Base-by-base conservation (phyloP, 73 alveolate genomes). In the Durusdinium trenchii region DNA sequence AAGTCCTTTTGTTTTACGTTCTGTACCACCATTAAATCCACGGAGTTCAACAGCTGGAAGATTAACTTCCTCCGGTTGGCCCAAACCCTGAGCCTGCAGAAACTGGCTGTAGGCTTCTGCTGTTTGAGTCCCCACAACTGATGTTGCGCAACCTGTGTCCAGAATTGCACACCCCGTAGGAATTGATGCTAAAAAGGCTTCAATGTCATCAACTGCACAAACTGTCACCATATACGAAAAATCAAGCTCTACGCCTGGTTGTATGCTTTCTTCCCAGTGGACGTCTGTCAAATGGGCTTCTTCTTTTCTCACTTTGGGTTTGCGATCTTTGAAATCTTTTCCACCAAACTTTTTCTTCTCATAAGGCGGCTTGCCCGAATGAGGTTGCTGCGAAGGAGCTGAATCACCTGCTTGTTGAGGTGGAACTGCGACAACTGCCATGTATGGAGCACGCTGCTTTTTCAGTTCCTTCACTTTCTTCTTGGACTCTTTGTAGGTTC, bases 171-270 rank as follows among this genome's bases (percentile, higher is more conserved):
- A 14, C 6, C 85, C 85, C 0, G 14, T 26, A 5, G 95, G 95
- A 9, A 86, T 47, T 0, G 84, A 16, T n/a, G 60, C 86, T 2
- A 73, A 3, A 7, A 61, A 36, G 32, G 64, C 69, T 5, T 64
- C 96, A 3, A 81, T 30, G 20, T 28, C 91, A 30, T 2, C 46
- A 16, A 1, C 71, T 16, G 2, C 35, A 7, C 3, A 28, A 23
- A 1, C 71, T 12, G 42, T 43, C 42, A 87, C 96, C 96, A 87
- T 87, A 51, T 87, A 87, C 43, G 69, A 62, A 38, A 87, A 87
- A 35, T 87, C 86, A 0, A n/a, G 0, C 52, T 45, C n/a, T 38
- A 26, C 50, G 1, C 2, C 3, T 32, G 26, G 43, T 5, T 18
- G 38, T n/a, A n/a, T n/a, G n/a, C n/a, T n/a, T n/a, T n/a, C n/a